Evolutionary conservation across 2,329 filamentous ascomycete species (phyloP), one percentile per base, ranked within the genome.

Genomic region (Tolypocladium pustulatum): DNA sequence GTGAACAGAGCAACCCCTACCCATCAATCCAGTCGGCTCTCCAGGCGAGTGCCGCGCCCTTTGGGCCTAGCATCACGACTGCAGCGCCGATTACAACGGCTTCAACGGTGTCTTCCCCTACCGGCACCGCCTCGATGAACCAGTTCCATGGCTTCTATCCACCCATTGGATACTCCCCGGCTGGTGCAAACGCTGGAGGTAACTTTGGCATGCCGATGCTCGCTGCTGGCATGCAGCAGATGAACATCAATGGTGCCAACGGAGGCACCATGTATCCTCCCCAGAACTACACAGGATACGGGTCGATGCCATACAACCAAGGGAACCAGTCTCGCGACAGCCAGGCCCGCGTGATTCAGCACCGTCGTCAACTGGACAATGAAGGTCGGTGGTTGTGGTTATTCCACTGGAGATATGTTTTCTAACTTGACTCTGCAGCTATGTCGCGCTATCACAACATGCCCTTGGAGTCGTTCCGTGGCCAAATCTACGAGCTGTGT

Each of bases 401-500:
- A 36, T 15, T 25, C 15, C 20, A 10, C 34, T 10, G 5, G 27
- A 38, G 32, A 20, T 10, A 0, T 13, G n/a, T 43, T 20, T 40
- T 54, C 74, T 78, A 66, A 78, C 40, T 27, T 25, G 49, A 12
- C 20, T 43, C 17, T 56, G 58, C 32, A 85, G 83, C 78, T 65
- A 89, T 89, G 78, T 89, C 88, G 66, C 89, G 91, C 61, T 97
- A 90, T 75, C 85, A 89, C 65, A 93, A 94, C 70, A 83, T 90
- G 68, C 85, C 90, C 17, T 79, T 97, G 27, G 90, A 96, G 70
- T 83, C 87, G 38, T 87, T 94, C 67, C 81, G 82, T 40, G 90
- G 91, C 55, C 88, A 91, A 67, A 90, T 99, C 67, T 95, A 96
- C 72, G 82, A 85, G 56, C 79, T 97, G 40, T 97, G 93, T 82